Evolutionary conservation across 768 basidiomycete genomes (phyloP).

Genomic region (Lactarius sp.): DNA sequence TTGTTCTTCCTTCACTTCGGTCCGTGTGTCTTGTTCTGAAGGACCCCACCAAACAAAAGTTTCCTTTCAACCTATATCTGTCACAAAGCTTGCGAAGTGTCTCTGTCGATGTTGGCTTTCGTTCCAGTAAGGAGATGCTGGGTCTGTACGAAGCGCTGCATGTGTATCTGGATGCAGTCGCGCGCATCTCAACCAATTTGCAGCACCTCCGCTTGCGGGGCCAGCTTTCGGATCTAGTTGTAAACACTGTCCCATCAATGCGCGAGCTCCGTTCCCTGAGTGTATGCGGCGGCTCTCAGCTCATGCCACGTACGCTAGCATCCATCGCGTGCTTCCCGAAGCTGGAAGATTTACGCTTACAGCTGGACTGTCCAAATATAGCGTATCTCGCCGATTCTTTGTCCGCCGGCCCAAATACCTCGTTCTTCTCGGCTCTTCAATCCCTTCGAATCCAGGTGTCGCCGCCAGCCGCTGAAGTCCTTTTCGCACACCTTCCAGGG

Average conservation of each 20-base stretch:
- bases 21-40: slow-evolving; percentile 18
- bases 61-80: slow-evolving; percentile 21
- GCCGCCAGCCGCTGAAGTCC: slow-evolving; percentile 13
- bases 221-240: slow-evolving; percentile 20
- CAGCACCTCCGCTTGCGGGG: slow-evolving; percentile 22
- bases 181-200: slow-evolving; percentile 17
- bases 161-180: slow-evolving; percentile 20
- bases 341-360: slow-evolving; percentile 24
- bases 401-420: neutral
- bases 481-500: slow-evolving; percentile 20
- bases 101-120: slow-evolving; percentile 22
- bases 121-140: slow-evolving; percentile 2
- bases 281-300: slow-evolving; percentile 20
- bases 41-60: slow-evolving; percentile 12
- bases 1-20: slow-evolving; percentile 21
- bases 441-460: slow-evolving; percentile 21
- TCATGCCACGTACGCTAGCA: slow-evolving; percentile 24
- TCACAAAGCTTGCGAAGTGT: slow-evolving; percentile 15
- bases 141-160: slow-evolving; percentile 13
- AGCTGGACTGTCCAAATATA: slow-evolving; percentile 20
- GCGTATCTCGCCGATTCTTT: slow-evolving; percentile 16
- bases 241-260: slow-evolving; percentile 19
- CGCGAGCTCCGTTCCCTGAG: slow-evolving; percentile 21
- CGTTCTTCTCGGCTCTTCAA: slow-evolving; percentile 22
- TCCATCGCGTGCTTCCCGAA: slow-evolving; percentile 21